Conservation (phyloP, 148 eudicot species). For the Agrostemma githago region DNA sequence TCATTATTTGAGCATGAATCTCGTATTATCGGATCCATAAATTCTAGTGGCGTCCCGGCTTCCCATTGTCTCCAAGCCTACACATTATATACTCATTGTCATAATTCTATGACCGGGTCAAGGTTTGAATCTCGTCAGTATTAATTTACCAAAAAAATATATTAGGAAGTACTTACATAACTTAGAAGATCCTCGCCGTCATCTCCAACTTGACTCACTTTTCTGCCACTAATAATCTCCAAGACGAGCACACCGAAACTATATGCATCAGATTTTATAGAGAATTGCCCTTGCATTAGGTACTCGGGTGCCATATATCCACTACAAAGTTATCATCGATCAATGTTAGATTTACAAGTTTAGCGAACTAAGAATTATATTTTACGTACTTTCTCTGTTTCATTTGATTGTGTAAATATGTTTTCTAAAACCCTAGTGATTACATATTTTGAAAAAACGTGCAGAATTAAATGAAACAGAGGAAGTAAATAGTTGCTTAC, state of each 20-base stretch:
- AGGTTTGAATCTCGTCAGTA: too few species aligned
- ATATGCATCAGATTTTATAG: constrained; percentile 20
- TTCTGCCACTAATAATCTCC: constrained; percentile 33
- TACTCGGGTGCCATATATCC: constrained; percentile 40
- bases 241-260: constrained; percentile 28
- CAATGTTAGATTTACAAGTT: too few species aligned
- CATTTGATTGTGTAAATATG: too few species aligned
- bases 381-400: too few species aligned
- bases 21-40: constrained; percentile 22
- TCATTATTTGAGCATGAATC: constrained; percentile 17
- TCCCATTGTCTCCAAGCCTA: constrained; percentile 29
- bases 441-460: too few species aligned
- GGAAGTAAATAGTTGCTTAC: constrained; percentile 20
- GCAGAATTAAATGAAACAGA: too few species aligned
- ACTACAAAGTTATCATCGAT: constrained; percentile 11
- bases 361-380: too few species aligned
- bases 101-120: too few species aligned
- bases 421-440: too few species aligned
- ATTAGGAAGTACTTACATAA: constrained; percentile 26
- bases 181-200: constrained; percentile 19
- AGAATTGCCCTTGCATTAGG: constrained; percentile 21
- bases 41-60: constrained; percentile 13
- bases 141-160: too few species aligned
- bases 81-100: background rate
- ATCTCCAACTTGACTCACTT: background rate